Evolutionary conservation across 2,329 filamentous ascomycete species (phyloP).

Genomic region (Fusarium sp.): DNA sequence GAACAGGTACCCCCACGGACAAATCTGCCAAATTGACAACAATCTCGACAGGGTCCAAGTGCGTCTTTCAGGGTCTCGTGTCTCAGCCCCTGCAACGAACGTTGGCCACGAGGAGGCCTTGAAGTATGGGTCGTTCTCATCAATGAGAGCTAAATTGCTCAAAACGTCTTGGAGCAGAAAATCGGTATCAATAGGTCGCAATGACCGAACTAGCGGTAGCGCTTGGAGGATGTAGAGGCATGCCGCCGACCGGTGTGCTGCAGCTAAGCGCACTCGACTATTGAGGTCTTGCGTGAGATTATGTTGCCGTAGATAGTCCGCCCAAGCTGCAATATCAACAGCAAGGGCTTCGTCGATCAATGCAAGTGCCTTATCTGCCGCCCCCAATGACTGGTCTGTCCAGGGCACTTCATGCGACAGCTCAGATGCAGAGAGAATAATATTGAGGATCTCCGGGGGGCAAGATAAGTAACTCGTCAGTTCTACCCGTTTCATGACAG

Average conservation of each 20-base stretch:
- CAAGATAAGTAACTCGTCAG: constrained; percentile 57
- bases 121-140: constrained; percentile 62
- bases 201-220: constrained; percentile 53
- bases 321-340: constrained; percentile 59
- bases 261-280: constrained; percentile 57
- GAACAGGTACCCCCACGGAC: constrained; percentile 63
- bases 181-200: constrained; percentile 54
- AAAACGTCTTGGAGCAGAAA: constrained; percentile 63
- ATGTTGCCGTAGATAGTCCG: constrained; percentile 51
- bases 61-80: constrained; percentile 58
- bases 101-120: constrained; percentile 71
- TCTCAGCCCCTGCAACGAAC: constrained; percentile 68
- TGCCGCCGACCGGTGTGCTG: constrained; percentile 59
- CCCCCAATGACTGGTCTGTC: constrained; percentile 48
- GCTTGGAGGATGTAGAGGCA: constrained; percentile 61
- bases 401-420: constrained; percentile 54
- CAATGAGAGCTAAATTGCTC: constrained; percentile 61
- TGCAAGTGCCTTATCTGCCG: constrained; percentile 52
- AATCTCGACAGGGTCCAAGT: constrained; percentile 64
- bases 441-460: constrained; percentile 56
- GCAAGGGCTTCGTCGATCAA: constrained; percentile 56
- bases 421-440: constrained; percentile 58
- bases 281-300: constrained; percentile 54
- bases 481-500: constrained; percentile 56
- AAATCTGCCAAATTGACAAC: constrained; percentile 57